phyloP scores from a whole-genome alignment of 352 stramenopile genomes.

The Globisporangium orthogonon region DNA sequence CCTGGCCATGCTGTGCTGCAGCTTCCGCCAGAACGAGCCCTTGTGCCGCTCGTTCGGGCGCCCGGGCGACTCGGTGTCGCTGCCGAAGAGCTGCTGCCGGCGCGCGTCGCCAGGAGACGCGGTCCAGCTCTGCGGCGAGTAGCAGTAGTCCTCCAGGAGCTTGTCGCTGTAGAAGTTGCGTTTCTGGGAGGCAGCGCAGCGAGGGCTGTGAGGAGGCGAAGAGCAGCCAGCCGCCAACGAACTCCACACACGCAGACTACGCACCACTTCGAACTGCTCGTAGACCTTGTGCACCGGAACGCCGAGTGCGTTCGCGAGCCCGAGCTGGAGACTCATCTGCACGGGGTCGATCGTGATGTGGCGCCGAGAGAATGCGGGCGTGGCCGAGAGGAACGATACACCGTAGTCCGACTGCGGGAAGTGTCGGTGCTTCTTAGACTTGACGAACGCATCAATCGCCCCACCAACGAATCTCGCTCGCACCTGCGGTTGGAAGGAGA shows the following conservation, averaged over 20 bases:
- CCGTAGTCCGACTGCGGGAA: slow-evolving; percentile 70
- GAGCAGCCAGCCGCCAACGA: neutral
- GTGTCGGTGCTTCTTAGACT: neutral
- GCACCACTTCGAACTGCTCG: slow-evolving; percentile 71
- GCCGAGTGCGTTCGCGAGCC: slow-evolving; percentile 61
- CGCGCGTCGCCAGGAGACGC: slow-evolving; percentile 60
- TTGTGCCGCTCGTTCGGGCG: slow-evolving; percentile 18
- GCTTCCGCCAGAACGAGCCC: slow-evolving; percentile 68
- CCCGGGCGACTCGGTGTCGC: slow-evolving; percentile 44
- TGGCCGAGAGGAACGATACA: slow-evolving; percentile 62
- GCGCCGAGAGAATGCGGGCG: slow-evolving; percentile 41
- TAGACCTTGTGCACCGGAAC: slow-evolving; percentile 64
- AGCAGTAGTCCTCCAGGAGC: slow-evolving; percentile 75
- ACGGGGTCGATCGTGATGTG: slow-evolving; percentile 67
- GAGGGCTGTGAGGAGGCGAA: no score
- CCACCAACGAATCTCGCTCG: neutral
- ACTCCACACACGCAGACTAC: slow-evolving; percentile 2
- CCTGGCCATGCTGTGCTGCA: slow-evolving; percentile 66
- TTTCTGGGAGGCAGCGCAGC: slow-evolving; percentile 35
- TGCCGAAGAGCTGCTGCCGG: slow-evolving; percentile 67
- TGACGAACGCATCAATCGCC: no score
- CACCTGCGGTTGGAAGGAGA: slow-evolving; percentile 74
- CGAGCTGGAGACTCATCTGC: slow-evolving; percentile 81
- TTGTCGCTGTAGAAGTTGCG: slow-evolving; percentile 75
- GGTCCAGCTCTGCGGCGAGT: slow-evolving; percentile 81